Base-by-base conservation (phyloP, 148 eudicot genomes). In the Camellia japonica region DNA sequence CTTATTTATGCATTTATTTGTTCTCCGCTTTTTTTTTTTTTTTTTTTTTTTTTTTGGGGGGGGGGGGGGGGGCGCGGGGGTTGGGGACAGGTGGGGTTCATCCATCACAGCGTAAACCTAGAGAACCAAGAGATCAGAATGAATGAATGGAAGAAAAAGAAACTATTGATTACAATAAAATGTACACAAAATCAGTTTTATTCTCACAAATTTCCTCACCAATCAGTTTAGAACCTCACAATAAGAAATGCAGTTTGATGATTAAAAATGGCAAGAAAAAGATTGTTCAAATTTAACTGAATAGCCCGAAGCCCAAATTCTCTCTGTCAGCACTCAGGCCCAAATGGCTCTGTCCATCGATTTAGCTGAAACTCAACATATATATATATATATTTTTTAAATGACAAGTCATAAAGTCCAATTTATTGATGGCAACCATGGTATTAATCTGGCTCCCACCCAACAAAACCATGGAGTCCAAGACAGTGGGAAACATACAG, bases 401-500 rank as follows among this genome's bases (percentile, higher is more conserved):
- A 52, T 52, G 12, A 52, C 47, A 5, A 18, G 46, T 51, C 60
- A 49, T 7, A 12, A 10, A 20, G 60, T 51, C 38, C 38, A 30
- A 30, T 30, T 30, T 41, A 16, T 55, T 52, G 77, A 12, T 15
- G 16, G 14, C 18, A 7, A 30, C 15, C 11, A 42, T 74, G 52
- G 52, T 4, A 30, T 74, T 58, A 8, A 16, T 41, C 66, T 58
- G 41, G 23, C 51, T 73, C 62, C 20, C 15, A 1, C 55, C 20
- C 61, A 73, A 14, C 3, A 73, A 46, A 55, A 75, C 54, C 41
- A 44, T 73, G 42, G 3, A 73, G 44, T 13, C 44, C 12, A 19
- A n/a, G 20, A 15, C 52, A 68, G 72, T 68, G 42, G 72, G 10
- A 11, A 66, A 38, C 72, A 68, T 68, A 14, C 72, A 68, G 20